These are phyloP conservation scores for Colletotrichum limetticola DNA, from an alignment of 2,329 filamentous ascomycete genomes.

Conservation along the genomic window DNA sequence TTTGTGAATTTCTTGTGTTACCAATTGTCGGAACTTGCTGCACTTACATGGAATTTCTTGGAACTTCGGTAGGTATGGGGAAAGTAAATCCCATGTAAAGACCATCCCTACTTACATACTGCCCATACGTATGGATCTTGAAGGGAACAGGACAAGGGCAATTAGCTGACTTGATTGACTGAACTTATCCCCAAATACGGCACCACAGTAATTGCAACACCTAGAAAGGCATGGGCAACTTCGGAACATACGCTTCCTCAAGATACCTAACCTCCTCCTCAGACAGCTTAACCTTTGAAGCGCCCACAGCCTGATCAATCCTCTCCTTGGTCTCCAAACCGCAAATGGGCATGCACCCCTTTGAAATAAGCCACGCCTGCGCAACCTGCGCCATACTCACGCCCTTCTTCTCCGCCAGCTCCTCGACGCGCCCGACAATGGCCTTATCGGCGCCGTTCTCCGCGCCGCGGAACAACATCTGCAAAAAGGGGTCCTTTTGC, in stretches of 20 bases:
- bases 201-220: not conserved
- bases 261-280: slow-evolving; percentile 1
- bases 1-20: not conserved
- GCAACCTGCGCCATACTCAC: slow-evolving; percentile 27
- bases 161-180: not conserved
- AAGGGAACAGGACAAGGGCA: not conserved
- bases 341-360: slow-evolving; percentile 20
- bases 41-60: not conserved
- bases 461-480: slow-evolving; percentile 11
- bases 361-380: slow-evolving; percentile 24
- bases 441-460: slow-evolving; percentile 10
- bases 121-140: accelerated
- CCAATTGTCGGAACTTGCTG: not conserved
- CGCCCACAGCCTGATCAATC: slow-evolving; percentile 24
- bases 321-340: slow-evolving; percentile 25
- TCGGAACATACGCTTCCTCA: slow-evolving; percentile 25
- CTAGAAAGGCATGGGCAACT: not conserved
- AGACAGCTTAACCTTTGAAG: not conserved
- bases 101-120: not conserved
- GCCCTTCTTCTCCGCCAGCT: slow-evolving; percentile 12
- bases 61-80: not conserved
- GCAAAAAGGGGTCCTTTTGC: slow-evolving; percentile 20
- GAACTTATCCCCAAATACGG: not conserved
- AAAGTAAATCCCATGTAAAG: not conserved
- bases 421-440: slow-evolving; percentile 18